These are phyloP conservation scores for Colletotrichum somersetense DNA, from an alignment of 2,329 filamentous ascomycete species.

Conservation along the genomic window DNA sequence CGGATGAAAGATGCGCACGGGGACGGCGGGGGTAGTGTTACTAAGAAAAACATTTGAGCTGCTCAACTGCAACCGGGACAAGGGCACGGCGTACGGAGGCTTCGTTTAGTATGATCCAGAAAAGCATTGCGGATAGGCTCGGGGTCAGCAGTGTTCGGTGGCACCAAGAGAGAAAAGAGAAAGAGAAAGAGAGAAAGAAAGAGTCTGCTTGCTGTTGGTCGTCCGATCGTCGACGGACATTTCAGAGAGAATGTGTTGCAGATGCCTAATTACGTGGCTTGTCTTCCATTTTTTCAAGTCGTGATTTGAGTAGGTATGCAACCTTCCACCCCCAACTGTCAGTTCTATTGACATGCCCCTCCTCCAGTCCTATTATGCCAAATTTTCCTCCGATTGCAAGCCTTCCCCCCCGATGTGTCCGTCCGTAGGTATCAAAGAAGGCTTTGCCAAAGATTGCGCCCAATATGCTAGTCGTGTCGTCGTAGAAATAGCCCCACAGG, in stretches of 20 bases:
- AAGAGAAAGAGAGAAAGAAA: not conserved
- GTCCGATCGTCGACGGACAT: conserved; percentile 1
- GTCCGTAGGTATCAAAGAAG: conserved; percentile 23
- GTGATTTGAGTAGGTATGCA: not conserved
- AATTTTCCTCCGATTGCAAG: conserved; percentile 5
- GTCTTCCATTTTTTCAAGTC: not conserved
- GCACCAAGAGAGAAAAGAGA: not conserved
- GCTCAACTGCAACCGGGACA: not conserved
- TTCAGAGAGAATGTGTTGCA: not conserved
- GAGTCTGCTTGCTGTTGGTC: not conserved
- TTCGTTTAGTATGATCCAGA: conserved; percentile 20
- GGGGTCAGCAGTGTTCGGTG: not conserved
- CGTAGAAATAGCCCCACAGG: conserved; percentile 14
- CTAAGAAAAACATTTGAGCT: not conserved
- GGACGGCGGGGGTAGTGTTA: not conserved
- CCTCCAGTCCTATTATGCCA: conserved; percentile 3
- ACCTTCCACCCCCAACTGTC: not conserved
- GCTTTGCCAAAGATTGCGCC: conserved; percentile 9
- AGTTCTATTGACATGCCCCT: not conserved
- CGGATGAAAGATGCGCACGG: not conserved
- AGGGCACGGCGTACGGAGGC: conserved; percentile 34
- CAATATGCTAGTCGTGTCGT: conserved; percentile 35
- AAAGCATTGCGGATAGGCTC: conserved; percentile 21
- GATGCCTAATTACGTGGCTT: not conserved
- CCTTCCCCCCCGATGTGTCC: not conserved